Conservation (phyloP, 2,329 filamentous ascomycete genomes). For the Aspergillus sp. region DNA sequence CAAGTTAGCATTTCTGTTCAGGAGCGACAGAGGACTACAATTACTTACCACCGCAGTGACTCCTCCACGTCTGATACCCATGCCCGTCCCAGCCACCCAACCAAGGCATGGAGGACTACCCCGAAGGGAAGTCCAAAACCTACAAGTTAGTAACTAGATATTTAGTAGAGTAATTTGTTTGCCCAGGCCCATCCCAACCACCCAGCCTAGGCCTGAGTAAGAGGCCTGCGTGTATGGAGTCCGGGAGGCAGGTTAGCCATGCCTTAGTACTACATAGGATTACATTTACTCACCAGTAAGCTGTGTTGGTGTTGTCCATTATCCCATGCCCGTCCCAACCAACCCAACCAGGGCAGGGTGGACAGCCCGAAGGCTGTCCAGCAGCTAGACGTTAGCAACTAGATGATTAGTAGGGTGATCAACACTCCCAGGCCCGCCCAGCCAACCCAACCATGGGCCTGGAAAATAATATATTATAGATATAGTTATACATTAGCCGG, state of each 20-base stretch:
- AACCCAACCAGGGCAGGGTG: slow-evolving; percentile 6
- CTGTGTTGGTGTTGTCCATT: neutral
- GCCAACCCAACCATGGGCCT: no score
- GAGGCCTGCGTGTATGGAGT: neutral
- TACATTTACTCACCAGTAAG: neutral
- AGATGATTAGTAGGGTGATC: neutral
- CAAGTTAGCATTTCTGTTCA: no score
- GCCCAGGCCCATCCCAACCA: slow-evolving; percentile 13
- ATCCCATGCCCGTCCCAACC: slow-evolving; percentile 11
- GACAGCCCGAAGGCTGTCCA: neutral
- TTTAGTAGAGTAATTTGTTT: neutral
- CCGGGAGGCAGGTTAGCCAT: neutral
- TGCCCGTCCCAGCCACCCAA: no score
- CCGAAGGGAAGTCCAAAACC: no score
- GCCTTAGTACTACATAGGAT: neutral
- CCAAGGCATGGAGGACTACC: neutral
- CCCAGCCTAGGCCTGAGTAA: slow-evolving; percentile 6
- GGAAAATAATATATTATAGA: neutral
- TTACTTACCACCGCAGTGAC: no score
- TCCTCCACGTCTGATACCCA: neutral
- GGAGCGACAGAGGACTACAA: no score
- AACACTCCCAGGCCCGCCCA: no score
- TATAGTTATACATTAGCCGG: neutral
- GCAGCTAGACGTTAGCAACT: neutral
- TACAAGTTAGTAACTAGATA: no score